Percentiles rank a stretch among this genome's conserved stretches.
These are phyloP conservation scores for carrot (Daucus carota) DNA, from an alignment of 129 eudicot species.

Conservation along the genomic window DNA sequence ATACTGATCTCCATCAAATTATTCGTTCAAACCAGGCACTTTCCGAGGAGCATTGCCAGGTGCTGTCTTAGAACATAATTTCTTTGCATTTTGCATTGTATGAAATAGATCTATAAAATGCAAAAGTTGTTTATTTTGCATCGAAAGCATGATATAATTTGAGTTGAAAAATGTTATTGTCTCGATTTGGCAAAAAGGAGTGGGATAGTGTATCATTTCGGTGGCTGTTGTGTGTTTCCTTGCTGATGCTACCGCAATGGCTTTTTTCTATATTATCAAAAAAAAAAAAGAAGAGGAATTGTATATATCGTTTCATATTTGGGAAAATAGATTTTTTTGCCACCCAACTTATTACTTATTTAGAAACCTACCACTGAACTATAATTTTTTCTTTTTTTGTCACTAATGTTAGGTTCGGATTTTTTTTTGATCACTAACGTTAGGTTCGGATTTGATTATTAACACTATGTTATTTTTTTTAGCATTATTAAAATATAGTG, in stretches of 20 bases:
- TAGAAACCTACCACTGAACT: too few species aligned
- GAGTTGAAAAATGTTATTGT: neutral
- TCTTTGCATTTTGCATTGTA: neutral
- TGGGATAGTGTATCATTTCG: neutral
- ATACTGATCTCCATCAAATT: constrained; percentile 69
- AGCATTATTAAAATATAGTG: too few species aligned
- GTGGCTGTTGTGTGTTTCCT: neutral
- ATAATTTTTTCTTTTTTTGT: too few species aligned
- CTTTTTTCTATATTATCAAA: neutral
- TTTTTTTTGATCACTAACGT: too few species aligned
- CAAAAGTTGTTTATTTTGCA: neutral
- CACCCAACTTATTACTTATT: too few species aligned
- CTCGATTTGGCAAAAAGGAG: neutral
- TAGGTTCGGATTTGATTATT: too few species aligned
- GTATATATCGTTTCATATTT: too few species aligned
- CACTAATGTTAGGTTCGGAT: too few species aligned
- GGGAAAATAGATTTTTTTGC: too few species aligned
- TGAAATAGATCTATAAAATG: neutral
- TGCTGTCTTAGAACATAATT: constrained; percentile 11
- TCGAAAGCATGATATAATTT: neutral
- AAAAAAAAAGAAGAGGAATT: too few species aligned
- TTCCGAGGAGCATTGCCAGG: constrained; percentile 95
- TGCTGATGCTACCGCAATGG: neutral
- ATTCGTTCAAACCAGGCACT: constrained; percentile 73
- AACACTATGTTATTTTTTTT: too few species aligned